These are phyloP conservation scores for Lotus japonicus DNA, from an alignment of 306 rosid species.

Conservation along the genomic window DNA sequence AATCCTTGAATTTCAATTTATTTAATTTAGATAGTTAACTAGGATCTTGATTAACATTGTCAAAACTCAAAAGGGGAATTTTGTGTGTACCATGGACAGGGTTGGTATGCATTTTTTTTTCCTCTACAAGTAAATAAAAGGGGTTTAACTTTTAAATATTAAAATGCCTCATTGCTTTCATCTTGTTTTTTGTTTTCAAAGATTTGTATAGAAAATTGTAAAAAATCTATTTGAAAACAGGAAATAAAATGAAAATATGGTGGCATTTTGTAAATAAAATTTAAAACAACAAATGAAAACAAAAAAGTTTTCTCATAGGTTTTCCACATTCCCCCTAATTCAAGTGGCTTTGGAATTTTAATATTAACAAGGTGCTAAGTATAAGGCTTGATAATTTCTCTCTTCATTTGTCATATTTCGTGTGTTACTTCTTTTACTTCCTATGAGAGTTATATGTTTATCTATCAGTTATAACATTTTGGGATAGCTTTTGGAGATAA, in stretches of 20 bases:
- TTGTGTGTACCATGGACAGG: not conserved
- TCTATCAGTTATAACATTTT: not conserved
- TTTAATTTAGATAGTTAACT: not conserved
- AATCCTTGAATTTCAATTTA: not conserved
- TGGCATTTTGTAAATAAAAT: no score
- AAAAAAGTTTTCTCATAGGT: no score
- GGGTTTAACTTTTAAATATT: not conserved
- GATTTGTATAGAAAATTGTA: not conserved
- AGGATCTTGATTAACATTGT: slow-evolving; percentile 8
- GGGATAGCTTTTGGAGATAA: not conserved
- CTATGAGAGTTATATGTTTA: slow-evolving; percentile 2
- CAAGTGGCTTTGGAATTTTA: no score
- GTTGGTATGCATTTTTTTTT: not conserved
- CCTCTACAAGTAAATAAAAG: not conserved
- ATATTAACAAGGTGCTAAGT: no score
- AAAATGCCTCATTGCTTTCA: no score
- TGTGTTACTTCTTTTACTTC: not conserved
- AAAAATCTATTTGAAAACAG: not conserved
- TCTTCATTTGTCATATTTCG: not conserved
- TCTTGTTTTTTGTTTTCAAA: no score
- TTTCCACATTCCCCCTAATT: no score
- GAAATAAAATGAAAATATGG: no score
- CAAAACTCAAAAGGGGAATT: slow-evolving; percentile 4
- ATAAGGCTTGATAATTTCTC: not conserved
- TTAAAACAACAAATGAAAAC: no score